Evolutionary conservation across 2,329 filamentous ascomycete genomes (phyloP), one percentile per base, ranked within the genome.

Genomic region (Trichoderma pleuroti): DNA sequence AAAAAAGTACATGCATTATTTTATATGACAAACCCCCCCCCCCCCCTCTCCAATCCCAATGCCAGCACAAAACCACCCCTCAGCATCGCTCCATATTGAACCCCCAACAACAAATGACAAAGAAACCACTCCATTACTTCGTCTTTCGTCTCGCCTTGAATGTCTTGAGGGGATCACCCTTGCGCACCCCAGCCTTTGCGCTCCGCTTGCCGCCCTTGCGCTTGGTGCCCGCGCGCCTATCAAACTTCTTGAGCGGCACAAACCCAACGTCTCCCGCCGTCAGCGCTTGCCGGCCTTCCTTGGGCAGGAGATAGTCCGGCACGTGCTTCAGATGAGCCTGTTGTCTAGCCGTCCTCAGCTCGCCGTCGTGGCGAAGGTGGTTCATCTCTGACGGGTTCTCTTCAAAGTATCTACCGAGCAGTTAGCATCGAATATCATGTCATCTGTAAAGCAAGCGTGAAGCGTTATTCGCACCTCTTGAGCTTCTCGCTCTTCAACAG

Each of bases 291-390:
- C 89, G 92, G 54, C 91, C 91, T 77, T 88, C 94, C 78, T 81
- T 86, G 83, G 96, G 96, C 76, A 99, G 84, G 65, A 99, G 83
- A 79, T 99, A 99, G 60, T 98, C 94, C 0, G 96, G 96, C 1
- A 99, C 92, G 80, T 98, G 93, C 82, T 93, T 97, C 74, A 99
- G 84, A 84, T 99, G 96, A 9, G 92, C 88, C 81, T 98, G 94
- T 59, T 94, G 90, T 71, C 93, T 86, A 16, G 94, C 93, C 28
- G 94, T 90, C 72, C 94, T 88, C 70, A 97, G 85, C 80, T 98
- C 95, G 46, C 91, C 91, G 78, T 99, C 96, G 78, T 99, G 96
- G 30, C 95, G 89, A 74, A 98, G 85, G 78, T 97, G 93, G 46
- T 90, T 88, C 74, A 98, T 83, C 78, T 98, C 95, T 36, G 91